Evolutionary conservation across 2,329 filamentous ascomycete genomes (phyloP).

Genomic region (Colletotrichum horii): DNA sequence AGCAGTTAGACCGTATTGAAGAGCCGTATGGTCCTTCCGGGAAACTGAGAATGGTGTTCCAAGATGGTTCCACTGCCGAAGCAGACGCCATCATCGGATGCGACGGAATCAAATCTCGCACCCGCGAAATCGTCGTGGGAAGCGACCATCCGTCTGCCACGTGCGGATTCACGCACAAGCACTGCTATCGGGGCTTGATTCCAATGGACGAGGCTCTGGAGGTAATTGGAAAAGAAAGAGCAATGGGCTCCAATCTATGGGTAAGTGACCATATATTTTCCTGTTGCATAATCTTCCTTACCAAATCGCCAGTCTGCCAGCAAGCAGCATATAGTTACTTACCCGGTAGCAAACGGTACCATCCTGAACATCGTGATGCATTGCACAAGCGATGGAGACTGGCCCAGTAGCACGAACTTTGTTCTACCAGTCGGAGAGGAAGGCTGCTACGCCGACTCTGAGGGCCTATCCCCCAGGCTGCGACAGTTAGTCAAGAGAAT

Average conservation of each 20-base stretch:
- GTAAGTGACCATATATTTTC: conserved; percentile 49
- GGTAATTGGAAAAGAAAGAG: conserved; percentile 46
- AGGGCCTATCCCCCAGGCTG: neutral
- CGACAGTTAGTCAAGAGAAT: neutral
- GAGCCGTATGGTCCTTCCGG: neutral
- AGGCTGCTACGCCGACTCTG: neutral
- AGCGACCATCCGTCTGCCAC: conserved; percentile 39
- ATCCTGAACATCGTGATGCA: conserved; percentile 61
- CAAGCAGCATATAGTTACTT: conserved; percentile 62
- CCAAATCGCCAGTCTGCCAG: conserved; percentile 39
- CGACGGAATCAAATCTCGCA: conserved; percentile 61
- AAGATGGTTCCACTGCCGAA: conserved; percentile 41
- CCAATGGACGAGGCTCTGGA: conserved; percentile 57
- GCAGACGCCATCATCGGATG: conserved; percentile 56
- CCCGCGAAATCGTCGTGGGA: conserved; percentile 55
- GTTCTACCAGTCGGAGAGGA: conserved; percentile 21
- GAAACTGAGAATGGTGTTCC: conserved; percentile 35
- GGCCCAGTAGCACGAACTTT: conserved; percentile 26
- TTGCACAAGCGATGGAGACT: conserved; percentile 33
- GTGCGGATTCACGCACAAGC: conserved; percentile 56
- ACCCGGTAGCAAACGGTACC: conserved; percentile 59
- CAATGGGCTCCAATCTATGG: conserved; percentile 49
- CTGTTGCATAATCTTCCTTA: neutral
- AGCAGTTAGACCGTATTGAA: conserved; percentile 34
- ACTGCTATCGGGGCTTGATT: conserved; percentile 56